These are phyloP conservation scores for Trametes pubescens DNA, from an alignment of 1,284 basidiomycete species.

Conservation along the genomic window DNA sequence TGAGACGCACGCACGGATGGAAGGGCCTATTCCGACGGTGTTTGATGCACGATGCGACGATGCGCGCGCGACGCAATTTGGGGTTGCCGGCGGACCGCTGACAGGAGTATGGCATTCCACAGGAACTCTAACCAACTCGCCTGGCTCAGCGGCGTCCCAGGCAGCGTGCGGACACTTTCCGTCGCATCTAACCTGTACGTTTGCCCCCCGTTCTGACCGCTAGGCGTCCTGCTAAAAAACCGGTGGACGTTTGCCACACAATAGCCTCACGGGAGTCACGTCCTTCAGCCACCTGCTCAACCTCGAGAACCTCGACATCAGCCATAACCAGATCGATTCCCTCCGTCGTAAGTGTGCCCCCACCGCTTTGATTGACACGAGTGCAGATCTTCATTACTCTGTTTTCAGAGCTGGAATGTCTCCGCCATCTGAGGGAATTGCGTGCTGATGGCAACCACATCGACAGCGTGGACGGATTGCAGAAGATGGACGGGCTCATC, in stretches of 20 bases:
- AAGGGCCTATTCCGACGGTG: constrained; percentile 15
- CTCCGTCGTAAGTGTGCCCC: constrained; percentile 73
- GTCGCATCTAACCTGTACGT: constrained; percentile 80
- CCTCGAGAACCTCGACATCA: constrained; percentile 91
- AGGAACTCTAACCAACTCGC: constrained; percentile 85
- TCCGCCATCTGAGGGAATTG: constrained; percentile 88
- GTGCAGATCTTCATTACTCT: constrained; percentile 24
- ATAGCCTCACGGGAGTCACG: constrained; percentile 83
- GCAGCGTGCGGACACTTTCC: constrained; percentile 80
- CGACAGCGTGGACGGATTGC: constrained; percentile 78
- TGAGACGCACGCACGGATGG: constrained; percentile 9
- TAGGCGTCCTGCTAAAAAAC: constrained; percentile 10
- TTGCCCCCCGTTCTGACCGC: constrained; percentile 1
- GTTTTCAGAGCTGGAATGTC: constrained; percentile 77
- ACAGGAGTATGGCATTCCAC: constrained; percentile 31
- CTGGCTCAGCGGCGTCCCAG: constrained; percentile 89
- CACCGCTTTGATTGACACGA: constrained; percentile 10
- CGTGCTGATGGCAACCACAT: constrained; percentile 89
- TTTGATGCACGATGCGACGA: constrained; percentile 2
- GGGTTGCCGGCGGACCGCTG: constrained; percentile 22
- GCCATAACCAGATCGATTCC: constrained; percentile 89
- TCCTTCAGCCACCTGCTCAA: constrained; percentile 90
- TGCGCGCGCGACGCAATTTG: constrained; percentile 1
- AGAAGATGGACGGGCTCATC: constrained; percentile 80
- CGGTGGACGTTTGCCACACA: not conserved